These are phyloP conservation scores for Picea sitchensis DNA, from an alignment of 75 land plant species.

Conservation along the genomic window DNA sequence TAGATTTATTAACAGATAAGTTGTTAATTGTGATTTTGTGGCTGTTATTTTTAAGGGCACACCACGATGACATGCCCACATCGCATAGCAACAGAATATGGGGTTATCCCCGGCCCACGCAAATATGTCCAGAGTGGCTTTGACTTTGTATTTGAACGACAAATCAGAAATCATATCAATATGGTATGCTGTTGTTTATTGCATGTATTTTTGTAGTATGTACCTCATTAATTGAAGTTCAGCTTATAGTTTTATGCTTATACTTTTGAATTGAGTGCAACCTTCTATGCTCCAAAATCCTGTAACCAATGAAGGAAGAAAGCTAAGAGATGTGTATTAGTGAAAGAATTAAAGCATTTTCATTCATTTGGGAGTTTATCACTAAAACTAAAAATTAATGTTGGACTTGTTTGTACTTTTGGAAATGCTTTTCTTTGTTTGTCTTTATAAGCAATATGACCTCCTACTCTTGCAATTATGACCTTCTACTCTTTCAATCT, in stretches of 20 bases:
- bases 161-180: constrained; percentile 48
- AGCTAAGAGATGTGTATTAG: background rate
- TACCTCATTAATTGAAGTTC: background rate
- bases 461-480: too few relatives aligned
- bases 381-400: too few relatives aligned
- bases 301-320: background rate
- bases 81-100: constrained; percentile 81
- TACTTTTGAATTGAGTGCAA: background rate
- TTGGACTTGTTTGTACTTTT: too few relatives aligned
- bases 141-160: constrained; percentile 76
- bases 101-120: constrained; percentile 69
- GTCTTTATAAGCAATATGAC: too few relatives aligned
- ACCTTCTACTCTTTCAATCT: too few relatives aligned
- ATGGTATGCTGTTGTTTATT: constrained; percentile 31
- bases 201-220: background rate
- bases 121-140: constrained; percentile 41
- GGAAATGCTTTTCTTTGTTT: too few relatives aligned
- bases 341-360: background rate
- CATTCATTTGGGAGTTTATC: background rate
- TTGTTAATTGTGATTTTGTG: constrained; percentile 1
- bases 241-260: background rate
- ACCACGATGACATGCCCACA: constrained; percentile 95
- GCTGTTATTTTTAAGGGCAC: constrained; percentile 54
- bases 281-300: background rate
- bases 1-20: background rate